Base-by-base conservation (phyloP, 106 monocot species). In the Posidonia australis region DNA sequence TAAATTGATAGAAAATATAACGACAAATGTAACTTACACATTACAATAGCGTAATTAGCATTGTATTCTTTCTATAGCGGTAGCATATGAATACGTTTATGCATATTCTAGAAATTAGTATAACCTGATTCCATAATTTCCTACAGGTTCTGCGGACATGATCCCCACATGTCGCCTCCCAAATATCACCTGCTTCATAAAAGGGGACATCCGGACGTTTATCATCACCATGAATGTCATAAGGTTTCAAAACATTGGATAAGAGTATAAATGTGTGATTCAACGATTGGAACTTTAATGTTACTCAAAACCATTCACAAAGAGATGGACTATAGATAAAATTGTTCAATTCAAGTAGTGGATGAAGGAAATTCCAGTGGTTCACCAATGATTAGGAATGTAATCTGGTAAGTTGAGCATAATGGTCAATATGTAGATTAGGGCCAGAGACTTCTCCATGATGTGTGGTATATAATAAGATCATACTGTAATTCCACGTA, bases 41-140 rank as follows among this genome's bases (percentile, higher is more conserved):
- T n/a, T n/a, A n/a, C n/a, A n/a, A n/a, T n/a, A n/a, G n/a, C n/a
- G n/a, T n/a, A n/a, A n/a, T n/a, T n/a, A 36, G 7, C 36, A 36
- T 4, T 36, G 36, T n/a, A 36, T 7, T 36, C 36, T 36, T 36
- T 36, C 36, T 4, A 36, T 36, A 36, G 5, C 36, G 7, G 7
- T 10, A 9, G 25, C 5, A 61, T n/a, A 29, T 19, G 5, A 2
- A 41, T 18, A 41, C 5, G 17, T 7, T 41, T 61, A 10, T 18
- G 16, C 10, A 19, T 19, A 19, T 36, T 19, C 29, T 17, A 20
- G 17, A 61, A 61, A 19, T 18, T 19, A 61, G 14, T 59, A 16
- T 9, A 71, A 91, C 90, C 72, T 81, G 55, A 94, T 44, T 41
- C 89, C 89, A 43, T 94, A 94, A 60, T 94, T 94, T 59, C 93